Evolutionary conservation across 805 yeast genomes (phyloP), one percentile per base, ranked within the genome.

Genomic region (Lachancea cidri): DNA sequence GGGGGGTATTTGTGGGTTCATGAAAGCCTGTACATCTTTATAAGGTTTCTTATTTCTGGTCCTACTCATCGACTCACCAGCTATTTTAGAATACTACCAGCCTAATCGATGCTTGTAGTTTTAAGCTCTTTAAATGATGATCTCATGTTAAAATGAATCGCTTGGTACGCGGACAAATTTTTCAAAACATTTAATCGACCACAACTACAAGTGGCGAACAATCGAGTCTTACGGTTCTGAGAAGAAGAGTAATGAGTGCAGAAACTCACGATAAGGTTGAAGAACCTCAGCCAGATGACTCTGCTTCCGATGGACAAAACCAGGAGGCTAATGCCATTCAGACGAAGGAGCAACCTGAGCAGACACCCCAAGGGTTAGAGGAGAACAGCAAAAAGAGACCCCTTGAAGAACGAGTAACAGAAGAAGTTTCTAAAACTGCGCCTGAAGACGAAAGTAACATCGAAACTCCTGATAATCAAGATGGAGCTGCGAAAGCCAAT

Each of bases 1-100:
- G 15, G 55, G 51, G 1, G 79, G 77, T 1, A 74, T 59, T 13
- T 53, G 54, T 14, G 50, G 53, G 7, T 56, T 53, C 9, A 55
- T 45, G 45, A 68, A 69, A 24, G 54, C 48, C 9, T 59, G 55
- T 31, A 56, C 58, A 19, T 47, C 51, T 22, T 41, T 29, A 32
- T 54, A 57, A n/a, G 34, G 33, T 45, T 47, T 35, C 13, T 44
- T 46, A 27, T 33, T 24, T 22, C 38, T 17, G 17, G 24, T 41
- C 29, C 19, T 41, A 25, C 36, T 36, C 44, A 41, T 41, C 8
- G 13, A 33, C 15, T 11, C 11, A 11, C 27, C 27, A 7, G 27
- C 27, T 7, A 7, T 7, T 22, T 11, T 22, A 22, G 7, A 22
- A 11, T 11, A 7, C 27, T 11, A 7, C 27, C 11, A 7, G 7